A percentile compares a stretch with the other conserved stretches of the same genome.
Conservation (phyloP, 169 alveolate genomes). For the Cryptosporidium felis region DNA sequence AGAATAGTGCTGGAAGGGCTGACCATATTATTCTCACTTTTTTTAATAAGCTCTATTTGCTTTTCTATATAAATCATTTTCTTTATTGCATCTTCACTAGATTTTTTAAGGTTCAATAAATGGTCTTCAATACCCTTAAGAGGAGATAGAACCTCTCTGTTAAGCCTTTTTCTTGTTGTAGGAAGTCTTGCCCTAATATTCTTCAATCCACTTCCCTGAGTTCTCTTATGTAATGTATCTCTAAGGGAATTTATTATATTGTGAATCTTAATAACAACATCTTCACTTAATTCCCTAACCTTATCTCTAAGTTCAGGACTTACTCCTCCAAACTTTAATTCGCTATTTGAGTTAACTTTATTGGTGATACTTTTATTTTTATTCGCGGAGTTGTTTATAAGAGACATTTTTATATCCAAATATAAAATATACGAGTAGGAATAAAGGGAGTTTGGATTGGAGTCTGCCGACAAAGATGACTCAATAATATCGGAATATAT, state of each 20-base stretch:
- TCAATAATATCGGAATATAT: constrained; percentile 28
- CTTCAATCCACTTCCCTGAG: constrained; percentile 25
- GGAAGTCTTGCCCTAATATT: constrained; percentile 46
- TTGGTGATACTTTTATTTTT: background rate
- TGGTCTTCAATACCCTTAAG: background rate
- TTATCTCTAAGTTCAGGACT: background rate
- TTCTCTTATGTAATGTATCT: constrained; percentile 14
- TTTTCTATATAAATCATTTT: constrained; percentile 29
- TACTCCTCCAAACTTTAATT: background rate
- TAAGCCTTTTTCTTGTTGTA: background rate
- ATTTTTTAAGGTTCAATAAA: background rate
- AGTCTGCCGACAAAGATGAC: background rate
- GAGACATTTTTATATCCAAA: constrained; percentile 38
- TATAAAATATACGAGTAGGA: constrained; percentile 17
- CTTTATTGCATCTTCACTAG: background rate
- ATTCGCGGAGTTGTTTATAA: background rate
- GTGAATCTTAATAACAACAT: background rate
- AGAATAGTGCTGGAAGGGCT: background rate
- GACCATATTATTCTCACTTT: background rate
- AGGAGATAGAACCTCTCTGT: constrained; percentile 19
- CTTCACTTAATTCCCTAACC: background rate
- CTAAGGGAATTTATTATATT: constrained; percentile 13
- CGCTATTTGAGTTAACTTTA: background rate
- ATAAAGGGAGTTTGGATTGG: constrained; percentile 24
- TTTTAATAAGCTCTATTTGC: background rate